Base-by-base conservation (phyloP, 352 stramenopile species). In the Globisporangium acanthophoron region DNA sequence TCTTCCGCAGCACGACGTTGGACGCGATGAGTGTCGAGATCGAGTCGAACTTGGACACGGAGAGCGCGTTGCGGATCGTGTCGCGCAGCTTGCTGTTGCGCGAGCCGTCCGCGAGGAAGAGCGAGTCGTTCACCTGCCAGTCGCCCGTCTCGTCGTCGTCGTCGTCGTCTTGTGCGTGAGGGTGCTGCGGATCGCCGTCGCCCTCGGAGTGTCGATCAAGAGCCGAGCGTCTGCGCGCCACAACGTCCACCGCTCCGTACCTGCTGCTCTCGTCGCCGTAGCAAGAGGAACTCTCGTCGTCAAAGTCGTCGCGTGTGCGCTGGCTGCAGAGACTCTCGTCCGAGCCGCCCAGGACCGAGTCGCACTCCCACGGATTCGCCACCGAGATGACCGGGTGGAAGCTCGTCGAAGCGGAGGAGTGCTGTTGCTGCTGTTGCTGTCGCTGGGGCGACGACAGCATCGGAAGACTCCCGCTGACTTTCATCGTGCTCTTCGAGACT, bases 1-100 rank as follows among this genome's bases (percentile, higher is more conserved):
- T 90, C 37, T 69, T 78, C 5, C 80, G 70, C 3, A 94, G 63
- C 9, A 89, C 64, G 11, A 90, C 76, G 44, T 89, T 89, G 18
- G 78, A 88, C 1, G 88, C 85, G 12, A 96, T 72, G 2, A 96
- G 75, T 13, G 90, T 89, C 20, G 88, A 92, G 21, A 97, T 80
- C 1, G 87, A 96, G 69, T 97, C 90, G 60, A 96, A 97, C 65
- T 93, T 92, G 27, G 85, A 94, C 4, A 92, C 74, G 33, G 87
- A 79, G 5, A 97, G 71, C 3, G 85, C 83, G 5, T 74, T 69
- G 11, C 79, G 76, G 39, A 96, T 91, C 20, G 81, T 94, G 56
- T 95, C 84, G 11, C 90, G 76, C 27, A 97, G 70, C 45, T 85
- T 90, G 56, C 77, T 90, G 69, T 94, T 95, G 54, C 78, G 86